Percentiles rank a stretch among this genome's conserved stretches.
phyloP scores from a whole-genome alignment of 306 rosid species.

The Pyrus bretschneideri region DNA sequence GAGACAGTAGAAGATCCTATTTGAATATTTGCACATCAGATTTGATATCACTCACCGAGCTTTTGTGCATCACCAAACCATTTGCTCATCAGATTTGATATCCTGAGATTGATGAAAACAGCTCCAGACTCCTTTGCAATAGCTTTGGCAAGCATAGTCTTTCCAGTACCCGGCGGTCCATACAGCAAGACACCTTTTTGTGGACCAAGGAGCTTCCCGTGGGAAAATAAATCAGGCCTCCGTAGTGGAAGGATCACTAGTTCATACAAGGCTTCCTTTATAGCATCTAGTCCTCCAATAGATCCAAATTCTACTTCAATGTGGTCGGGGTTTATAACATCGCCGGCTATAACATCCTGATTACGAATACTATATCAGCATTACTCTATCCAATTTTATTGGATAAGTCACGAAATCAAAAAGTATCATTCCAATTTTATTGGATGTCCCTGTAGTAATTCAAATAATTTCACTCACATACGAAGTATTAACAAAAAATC shows the following conservation, averaged over 20 bases:
- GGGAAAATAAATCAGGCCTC: conserved; percentile 73
- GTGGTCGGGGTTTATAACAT: conserved; percentile 91
- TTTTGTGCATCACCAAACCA: conserved; percentile 99
- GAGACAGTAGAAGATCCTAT: not conserved
- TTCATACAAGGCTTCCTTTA: conserved; percentile 76
- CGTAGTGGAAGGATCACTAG: conserved; percentile 83
- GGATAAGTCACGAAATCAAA: not conserved
- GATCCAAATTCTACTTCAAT: conserved; percentile 81
- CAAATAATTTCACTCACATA: not conserved
- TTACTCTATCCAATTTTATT: not conserved
- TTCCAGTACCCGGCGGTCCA: conserved; percentile 99
- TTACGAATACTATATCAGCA: conserved; percentile 6
- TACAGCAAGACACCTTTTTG: conserved; percentile 89
- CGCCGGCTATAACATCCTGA: conserved; percentile 95
- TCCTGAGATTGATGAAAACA: conserved; percentile 82
- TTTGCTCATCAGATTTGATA: conserved; percentile 98
- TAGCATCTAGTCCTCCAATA: conserved; percentile 79
- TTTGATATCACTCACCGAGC: conserved; percentile 58
- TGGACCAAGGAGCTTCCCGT: conserved; percentile 92
- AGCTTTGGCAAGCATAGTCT: conserved; percentile 99
- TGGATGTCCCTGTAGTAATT: not conserved
- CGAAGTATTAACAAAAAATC: not conserved
- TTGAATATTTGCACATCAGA: too few relatives aligned
- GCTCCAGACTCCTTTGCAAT: conserved; percentile 97
- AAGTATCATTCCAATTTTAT: not conserved